phyloP scores from a whole-genome alignment of 2,329 filamentous ascomycete genomes.

The Sarocladium brachiariae region DNA sequence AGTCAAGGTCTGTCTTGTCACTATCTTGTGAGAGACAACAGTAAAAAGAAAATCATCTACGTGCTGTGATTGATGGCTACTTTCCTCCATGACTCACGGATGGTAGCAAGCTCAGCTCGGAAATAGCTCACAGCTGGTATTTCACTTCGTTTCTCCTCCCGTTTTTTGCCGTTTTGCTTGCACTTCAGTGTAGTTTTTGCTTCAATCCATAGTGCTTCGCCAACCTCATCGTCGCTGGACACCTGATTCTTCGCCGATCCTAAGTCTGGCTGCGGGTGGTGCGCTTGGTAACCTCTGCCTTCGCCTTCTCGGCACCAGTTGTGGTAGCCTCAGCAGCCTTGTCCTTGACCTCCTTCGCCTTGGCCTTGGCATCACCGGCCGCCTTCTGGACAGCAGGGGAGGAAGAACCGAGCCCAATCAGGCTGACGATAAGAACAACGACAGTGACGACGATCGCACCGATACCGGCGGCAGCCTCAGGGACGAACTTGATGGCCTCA shows the following conservation, averaged over 20 bases:
- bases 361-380: constrained; percentile 57
- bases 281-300: constrained; percentile 63
- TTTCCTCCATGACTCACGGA: neutral
- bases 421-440: constrained; percentile 61
- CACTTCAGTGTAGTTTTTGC: neutral
- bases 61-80: neutral
- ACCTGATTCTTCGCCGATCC: neutral
- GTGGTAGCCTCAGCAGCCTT: constrained; percentile 57
- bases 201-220: neutral
- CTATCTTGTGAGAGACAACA: constrained; percentile 1
- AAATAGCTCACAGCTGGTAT: constrained; percentile 1
- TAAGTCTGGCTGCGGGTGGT: constrained; percentile 43
- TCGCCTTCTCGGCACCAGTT: constrained; percentile 63
- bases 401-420: constrained; percentile 56
- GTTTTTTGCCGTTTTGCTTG: neutral
- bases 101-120: neutral
- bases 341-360: constrained; percentile 62
- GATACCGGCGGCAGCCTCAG: constrained; percentile 80
- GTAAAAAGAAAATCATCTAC: constrained; percentile 6
- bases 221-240: neutral
- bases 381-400: constrained; percentile 69
- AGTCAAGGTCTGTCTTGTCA: neutral
- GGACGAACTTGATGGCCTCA: constrained; percentile 80
- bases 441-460: constrained; percentile 63
- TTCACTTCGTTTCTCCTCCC: constrained; percentile 9